Percentiles rank a stretch among this genome's conserved stretches.
phyloP scores from a whole-genome alignment of 1,139 yeast species.

The Meyerozyma elateridarum region DNA sequence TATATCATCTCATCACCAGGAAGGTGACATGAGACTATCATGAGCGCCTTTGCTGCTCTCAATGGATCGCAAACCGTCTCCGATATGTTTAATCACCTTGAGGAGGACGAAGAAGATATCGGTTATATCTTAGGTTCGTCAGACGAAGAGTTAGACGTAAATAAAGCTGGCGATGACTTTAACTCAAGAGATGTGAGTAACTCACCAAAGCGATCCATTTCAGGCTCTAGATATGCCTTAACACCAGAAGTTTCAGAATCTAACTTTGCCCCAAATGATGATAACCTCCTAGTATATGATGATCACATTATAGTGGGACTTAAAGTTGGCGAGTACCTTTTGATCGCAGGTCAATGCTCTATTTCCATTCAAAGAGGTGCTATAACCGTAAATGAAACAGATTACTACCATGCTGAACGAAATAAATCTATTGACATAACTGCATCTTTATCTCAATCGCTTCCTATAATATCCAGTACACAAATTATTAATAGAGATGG shows the following conservation, averaged over 20 bases:
- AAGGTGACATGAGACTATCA: slow-evolving; percentile 1
- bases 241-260: slow-evolving; percentile 14
- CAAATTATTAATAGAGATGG: slow-evolving; percentile 33
- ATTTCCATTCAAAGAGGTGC: slow-evolving; percentile 58
- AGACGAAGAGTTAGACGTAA: slow-evolving; percentile 19
- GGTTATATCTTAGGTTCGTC: slow-evolving; percentile 23
- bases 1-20: background rate
- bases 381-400: slow-evolving; percentile 48
- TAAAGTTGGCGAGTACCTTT: slow-evolving; percentile 41
- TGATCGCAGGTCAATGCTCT: slow-evolving; percentile 55
- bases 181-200: slow-evolving; percentile 6
- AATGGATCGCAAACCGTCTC: slow-evolving; percentile 15
- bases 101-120: slow-evolving; percentile 17
- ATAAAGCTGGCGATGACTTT: slow-evolving; percentile 7
- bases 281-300: slow-evolving; percentile 30
- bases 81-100: slow-evolving; percentile 14
- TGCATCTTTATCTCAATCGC: slow-evolving; percentile 50
- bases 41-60: slow-evolving; percentile 57
- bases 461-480: slow-evolving; percentile 51
- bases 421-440: slow-evolving; percentile 26
- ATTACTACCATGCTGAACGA: slow-evolving; percentile 33
- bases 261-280: slow-evolving; percentile 29
- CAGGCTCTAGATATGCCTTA: background rate
- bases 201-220: slow-evolving; percentile 6
- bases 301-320: slow-evolving; percentile 39